Evolutionary conservation across 2,329 filamentous ascomycete species (phyloP).

Genomic region (Paraconiothyrium brasiliense): DNA sequence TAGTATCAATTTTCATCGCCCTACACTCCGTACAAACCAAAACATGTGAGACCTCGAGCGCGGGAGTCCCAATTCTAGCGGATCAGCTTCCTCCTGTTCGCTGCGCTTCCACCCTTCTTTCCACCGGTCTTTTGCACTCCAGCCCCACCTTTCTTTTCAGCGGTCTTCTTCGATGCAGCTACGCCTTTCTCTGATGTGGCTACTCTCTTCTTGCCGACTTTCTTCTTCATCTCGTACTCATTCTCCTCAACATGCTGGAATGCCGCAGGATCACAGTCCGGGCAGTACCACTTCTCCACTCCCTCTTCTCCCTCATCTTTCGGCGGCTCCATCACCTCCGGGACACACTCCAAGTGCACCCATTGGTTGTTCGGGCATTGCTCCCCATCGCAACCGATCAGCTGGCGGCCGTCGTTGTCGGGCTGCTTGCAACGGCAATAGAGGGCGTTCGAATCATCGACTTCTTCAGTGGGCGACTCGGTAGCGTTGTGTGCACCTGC

Average conservation of each 20-base stretch:
- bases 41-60: background rate
- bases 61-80: background rate
- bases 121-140: background rate
- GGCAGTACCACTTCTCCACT: constrained; percentile 2
- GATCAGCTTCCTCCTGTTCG: background rate
- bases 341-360: constrained; percentile 6
- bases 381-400: constrained; percentile 4
- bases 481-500: background rate
- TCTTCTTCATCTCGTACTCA: no score
- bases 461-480: background rate
- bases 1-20: no score
- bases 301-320: background rate
- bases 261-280: background rate
- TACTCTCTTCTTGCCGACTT: no score
- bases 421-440: constrained; percentile 13
- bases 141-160: background rate
- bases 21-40: no score
- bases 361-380: constrained; percentile 1
- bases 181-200: background rate
- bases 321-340: background rate
- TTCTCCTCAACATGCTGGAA: background rate
- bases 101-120: background rate
- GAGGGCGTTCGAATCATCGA: background rate
- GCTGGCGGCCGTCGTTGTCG: background rate
- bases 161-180: background rate